Conservation (phyloP, 139 green algal genomes). For the Eudorina sp. region DNA sequence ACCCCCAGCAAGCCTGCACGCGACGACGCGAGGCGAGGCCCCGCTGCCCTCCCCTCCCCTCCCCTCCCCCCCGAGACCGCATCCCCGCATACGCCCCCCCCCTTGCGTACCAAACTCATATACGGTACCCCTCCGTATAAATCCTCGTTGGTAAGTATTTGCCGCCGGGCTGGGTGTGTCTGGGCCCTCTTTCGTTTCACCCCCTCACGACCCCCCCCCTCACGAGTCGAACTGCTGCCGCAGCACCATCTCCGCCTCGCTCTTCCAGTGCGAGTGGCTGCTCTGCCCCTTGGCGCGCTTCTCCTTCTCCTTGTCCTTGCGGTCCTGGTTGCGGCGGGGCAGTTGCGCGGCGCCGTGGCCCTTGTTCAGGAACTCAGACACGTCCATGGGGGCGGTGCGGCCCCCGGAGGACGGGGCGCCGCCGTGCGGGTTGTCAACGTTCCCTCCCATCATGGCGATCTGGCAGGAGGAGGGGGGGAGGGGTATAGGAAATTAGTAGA, state of each 20-base stretch:
- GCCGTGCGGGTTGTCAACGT: slow-evolving; percentile 31
- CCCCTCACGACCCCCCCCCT: neutral
- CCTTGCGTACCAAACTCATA: too few species aligned
- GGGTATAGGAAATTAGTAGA: neutral
- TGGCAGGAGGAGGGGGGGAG: slow-evolving; percentile 5
- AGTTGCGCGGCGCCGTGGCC: slow-evolving; percentile 70
- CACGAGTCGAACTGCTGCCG: slow-evolving; percentile 54
- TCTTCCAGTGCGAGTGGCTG: slow-evolving; percentile 85
- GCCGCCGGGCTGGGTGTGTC: too few species aligned
- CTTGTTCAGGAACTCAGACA: slow-evolving; percentile 76
- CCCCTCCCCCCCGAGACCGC: too few species aligned
- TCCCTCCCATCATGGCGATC: slow-evolving; percentile 80
- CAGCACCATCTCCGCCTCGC: slow-evolving; percentile 89
- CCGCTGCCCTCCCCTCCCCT: too few species aligned
- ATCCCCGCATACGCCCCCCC: too few species aligned
- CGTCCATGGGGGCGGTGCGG: slow-evolving; percentile 64
- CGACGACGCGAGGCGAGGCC: too few species aligned
- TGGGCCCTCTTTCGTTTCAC: too few species aligned
- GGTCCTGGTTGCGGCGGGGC: slow-evolving; percentile 73
- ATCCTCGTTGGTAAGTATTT: too few species aligned
- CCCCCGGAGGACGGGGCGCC: too few species aligned
- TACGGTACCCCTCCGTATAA: too few species aligned
- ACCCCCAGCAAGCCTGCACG: too few species aligned
- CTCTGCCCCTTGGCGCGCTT: slow-evolving; percentile 89
- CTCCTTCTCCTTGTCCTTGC: slow-evolving; percentile 93